These are phyloP conservation scores for Asterophora lycoperdoides DNA, from an alignment of 768 basidiomycete genomes.

Conservation along the genomic window DNA sequence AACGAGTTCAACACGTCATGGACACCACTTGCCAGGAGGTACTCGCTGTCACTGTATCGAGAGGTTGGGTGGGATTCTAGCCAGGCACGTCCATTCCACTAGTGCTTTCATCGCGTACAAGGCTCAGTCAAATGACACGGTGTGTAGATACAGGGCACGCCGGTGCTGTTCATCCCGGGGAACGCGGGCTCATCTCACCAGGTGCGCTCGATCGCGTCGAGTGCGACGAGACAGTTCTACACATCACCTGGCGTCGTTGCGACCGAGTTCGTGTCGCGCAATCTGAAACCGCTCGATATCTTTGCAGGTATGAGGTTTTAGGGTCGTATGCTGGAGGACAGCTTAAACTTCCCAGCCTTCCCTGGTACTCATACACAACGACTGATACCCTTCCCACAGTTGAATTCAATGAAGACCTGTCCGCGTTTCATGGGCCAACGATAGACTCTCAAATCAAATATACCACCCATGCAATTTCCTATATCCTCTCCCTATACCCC, in stretches of 20 bases:
- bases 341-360: no score
- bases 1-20: conserved; percentile 59
- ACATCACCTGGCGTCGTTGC: conserved; percentile 53
- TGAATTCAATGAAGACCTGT: conserved; percentile 96
- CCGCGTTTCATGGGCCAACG: conserved; percentile 90
- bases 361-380: neutral
- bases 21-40: conserved; percentile 69
- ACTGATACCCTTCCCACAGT: conserved; percentile 39
- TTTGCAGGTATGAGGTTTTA: conserved; percentile 61
- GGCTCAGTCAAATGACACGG: neutral
- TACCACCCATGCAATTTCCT: conserved; percentile 62
- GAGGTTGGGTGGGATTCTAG: conserved; percentile 79
- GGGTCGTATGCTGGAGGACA: no score
- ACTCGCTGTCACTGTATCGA: conserved; percentile 87
- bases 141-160: conserved; percentile 45
- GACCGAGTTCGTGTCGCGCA: conserved; percentile 44
- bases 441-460: conserved; percentile 79
- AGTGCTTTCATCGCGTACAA: neutral
- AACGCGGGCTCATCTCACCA: conserved; percentile 95
- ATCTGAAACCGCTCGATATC: conserved; percentile 68
- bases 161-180: conserved; percentile 96
- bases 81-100: conserved; percentile 40
- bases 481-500: conserved; percentile 77
- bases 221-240: conserved; percentile 79
- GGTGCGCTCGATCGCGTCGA: conserved; percentile 92